Conservation (phyloP, 164 flowering plant species). For the Vitis rotundifolia region DNA sequence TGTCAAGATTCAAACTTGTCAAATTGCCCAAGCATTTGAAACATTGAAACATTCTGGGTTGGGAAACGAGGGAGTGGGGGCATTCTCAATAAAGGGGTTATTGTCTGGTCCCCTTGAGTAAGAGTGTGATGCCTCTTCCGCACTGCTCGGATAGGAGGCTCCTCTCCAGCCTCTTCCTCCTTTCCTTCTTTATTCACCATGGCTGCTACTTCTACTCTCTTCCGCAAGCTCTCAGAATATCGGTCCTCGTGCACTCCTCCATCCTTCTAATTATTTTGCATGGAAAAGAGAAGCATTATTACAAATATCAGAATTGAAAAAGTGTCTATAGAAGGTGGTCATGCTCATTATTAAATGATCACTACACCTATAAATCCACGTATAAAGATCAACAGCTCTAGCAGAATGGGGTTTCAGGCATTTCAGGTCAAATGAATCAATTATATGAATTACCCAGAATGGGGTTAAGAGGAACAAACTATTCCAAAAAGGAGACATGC, state of each 20-base stretch:
- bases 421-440: too few species aligned
- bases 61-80: slow-evolving; percentile 25
- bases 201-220: slow-evolving; percentile 28
- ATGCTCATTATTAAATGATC: too few species aligned
- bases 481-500: too few species aligned
- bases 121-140: slow-evolving; percentile 57
- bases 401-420: too few species aligned
- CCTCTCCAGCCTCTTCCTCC: slow-evolving; percentile 10
- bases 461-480: too few species aligned
- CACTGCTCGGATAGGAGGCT: slow-evolving; percentile 33
- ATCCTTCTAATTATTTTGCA: slow-evolving; percentile 21
- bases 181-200: slow-evolving; percentile 21
- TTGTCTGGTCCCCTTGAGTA: slow-evolving; percentile 8
- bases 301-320: too few species aligned
- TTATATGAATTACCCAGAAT: too few species aligned
- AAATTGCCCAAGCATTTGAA: slow-evolving; percentile 36
- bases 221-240: slow-evolving; percentile 31
- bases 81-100: slow-evolving; percentile 21
- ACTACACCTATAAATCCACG: too few species aligned
- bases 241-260: slow-evolving; percentile 33
- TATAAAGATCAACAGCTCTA: too few species aligned
- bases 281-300: too few species aligned
- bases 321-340: too few species aligned
- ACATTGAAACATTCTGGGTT: slow-evolving; percentile 23
- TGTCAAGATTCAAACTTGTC: slow-evolving; percentile 26